Conservation (phyloP, 352 stramenopile genomes). For the Elongisporangium anandrum region DNA sequence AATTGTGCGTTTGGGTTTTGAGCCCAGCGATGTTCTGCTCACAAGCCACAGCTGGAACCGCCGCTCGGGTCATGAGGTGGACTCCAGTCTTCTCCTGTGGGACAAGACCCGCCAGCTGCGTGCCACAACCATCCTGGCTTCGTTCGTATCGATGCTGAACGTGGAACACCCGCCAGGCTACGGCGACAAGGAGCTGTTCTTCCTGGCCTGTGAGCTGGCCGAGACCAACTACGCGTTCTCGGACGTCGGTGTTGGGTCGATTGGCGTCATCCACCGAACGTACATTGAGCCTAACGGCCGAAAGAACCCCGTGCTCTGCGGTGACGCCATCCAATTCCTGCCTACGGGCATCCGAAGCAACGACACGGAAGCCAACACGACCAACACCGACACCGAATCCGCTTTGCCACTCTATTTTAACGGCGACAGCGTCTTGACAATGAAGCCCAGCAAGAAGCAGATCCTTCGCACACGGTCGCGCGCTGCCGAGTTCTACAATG, state of each 20-base stretch:
- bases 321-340: conserved; percentile 1
- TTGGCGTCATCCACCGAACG: not conserved
- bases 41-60: conserved; percentile 13
- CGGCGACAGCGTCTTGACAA: not conserved
- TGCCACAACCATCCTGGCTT: conserved; percentile 12
- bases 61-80: conserved; percentile 10
- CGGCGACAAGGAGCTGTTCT: conserved; percentile 21
- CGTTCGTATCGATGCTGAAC: conserved; percentile 6
- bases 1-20: not conserved
- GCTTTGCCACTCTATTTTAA: conserved; percentile 1
- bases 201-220: conserved; percentile 16
- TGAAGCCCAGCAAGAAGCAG: conserved; percentile 10
- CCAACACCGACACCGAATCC: not conserved
- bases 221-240: conserved; percentile 17
- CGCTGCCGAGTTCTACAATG: conserved; percentile 24
- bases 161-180: conserved; percentile 9
- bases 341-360: not conserved
- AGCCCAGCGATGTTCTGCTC: conserved; percentile 5
- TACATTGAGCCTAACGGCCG: not conserved
- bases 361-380: not conserved
- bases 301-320: conserved; percentile 2
- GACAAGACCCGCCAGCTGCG: conserved; percentile 12
- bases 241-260: conserved; percentile 8
- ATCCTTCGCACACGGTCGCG: conserved; percentile 28
- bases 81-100: conserved; percentile 19